Conservation (phyloP, 2,329 filamentous ascomycete species). For the Orbilia ellipsospora region DNA sequence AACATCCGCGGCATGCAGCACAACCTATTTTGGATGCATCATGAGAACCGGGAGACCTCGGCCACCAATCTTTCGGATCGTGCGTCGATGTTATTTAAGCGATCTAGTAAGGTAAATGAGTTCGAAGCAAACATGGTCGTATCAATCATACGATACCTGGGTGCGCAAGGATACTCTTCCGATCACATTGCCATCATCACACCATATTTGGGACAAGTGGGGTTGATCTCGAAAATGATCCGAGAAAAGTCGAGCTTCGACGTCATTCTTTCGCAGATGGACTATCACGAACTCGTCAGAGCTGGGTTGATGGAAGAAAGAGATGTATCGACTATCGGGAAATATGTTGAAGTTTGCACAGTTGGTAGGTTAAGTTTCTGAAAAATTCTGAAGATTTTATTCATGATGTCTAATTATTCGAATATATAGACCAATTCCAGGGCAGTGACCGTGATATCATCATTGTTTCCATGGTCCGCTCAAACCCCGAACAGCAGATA, state of each 20-base stretch:
- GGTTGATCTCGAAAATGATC: constrained; percentile 66
- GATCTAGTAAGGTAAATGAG: constrained; percentile 70
- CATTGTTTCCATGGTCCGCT: constrained; percentile 74
- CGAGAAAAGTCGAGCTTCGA: constrained; percentile 72
- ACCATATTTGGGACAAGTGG: constrained; percentile 77
- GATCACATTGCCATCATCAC: constrained; percentile 75
- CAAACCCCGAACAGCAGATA: constrained; percentile 73
- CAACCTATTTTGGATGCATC: constrained; percentile 75
- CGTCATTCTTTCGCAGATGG: constrained; percentile 75
- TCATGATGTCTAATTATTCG: not conserved
- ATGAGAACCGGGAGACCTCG: constrained; percentile 68
- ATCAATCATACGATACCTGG: constrained; percentile 73
- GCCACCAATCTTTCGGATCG: constrained; percentile 64
- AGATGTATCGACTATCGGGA: constrained; percentile 67
- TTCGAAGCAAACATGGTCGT: constrained; percentile 76
- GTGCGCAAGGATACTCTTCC: constrained; percentile 76
- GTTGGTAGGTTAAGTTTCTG: constrained; percentile 68
- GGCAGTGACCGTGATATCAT: constrained; percentile 81
- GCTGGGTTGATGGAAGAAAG: constrained; percentile 71
- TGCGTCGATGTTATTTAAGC: constrained; percentile 66
- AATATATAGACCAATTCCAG: constrained; percentile 76
- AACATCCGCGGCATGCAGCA: constrained; percentile 69
- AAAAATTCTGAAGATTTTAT: no score
- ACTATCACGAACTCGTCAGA: constrained; percentile 71
- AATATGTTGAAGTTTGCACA: constrained; percentile 72